Evolutionary conservation across 23 red algal species (phyloP).

Genomic region (Gracilaria domingensis): DNA sequence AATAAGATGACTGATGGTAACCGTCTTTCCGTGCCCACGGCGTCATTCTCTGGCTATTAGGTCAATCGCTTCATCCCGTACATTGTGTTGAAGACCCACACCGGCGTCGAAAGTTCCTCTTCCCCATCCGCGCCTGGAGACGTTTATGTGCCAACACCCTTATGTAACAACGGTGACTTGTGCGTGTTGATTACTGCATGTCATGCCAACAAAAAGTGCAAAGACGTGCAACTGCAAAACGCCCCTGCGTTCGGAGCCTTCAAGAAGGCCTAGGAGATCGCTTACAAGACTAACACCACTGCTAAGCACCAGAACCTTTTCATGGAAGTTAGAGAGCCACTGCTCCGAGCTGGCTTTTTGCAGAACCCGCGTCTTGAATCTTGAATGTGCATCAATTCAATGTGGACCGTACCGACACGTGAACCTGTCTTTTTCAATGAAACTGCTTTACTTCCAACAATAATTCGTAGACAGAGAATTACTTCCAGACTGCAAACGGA

Average conservation of each 20-base stretch:
- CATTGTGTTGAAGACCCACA: not conserved
- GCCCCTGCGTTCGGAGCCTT: not conserved
- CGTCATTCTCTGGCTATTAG: not conserved
- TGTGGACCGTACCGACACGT: no score
- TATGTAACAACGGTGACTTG: not conserved
- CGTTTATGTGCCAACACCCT: not conserved
- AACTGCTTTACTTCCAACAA: not conserved
- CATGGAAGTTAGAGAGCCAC: no score
- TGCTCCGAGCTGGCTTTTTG: no score
- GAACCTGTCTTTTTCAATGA: not conserved
- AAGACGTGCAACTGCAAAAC: not conserved
- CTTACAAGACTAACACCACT: not conserved
- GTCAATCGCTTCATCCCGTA: slow-evolving; percentile 10
- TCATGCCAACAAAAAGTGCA: slow-evolving; percentile 1
- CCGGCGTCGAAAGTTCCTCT: not conserved
- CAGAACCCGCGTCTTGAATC: slow-evolving; percentile 24
- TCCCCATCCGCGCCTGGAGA: not conserved
- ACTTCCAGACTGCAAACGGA: no score
- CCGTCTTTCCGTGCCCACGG: not conserved
- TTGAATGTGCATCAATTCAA: not conserved
- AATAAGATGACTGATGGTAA: not conserved
- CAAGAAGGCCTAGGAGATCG: slow-evolving; percentile 10
- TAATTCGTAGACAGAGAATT: not conserved
- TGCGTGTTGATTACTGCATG: slow-evolving; percentile 9
- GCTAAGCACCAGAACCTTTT: not conserved